Evolutionary conservation across 1,284 basidiomycete genomes (phyloP), one percentile per base, ranked within the genome.

Genomic region (Sutorius eximius): DNA sequence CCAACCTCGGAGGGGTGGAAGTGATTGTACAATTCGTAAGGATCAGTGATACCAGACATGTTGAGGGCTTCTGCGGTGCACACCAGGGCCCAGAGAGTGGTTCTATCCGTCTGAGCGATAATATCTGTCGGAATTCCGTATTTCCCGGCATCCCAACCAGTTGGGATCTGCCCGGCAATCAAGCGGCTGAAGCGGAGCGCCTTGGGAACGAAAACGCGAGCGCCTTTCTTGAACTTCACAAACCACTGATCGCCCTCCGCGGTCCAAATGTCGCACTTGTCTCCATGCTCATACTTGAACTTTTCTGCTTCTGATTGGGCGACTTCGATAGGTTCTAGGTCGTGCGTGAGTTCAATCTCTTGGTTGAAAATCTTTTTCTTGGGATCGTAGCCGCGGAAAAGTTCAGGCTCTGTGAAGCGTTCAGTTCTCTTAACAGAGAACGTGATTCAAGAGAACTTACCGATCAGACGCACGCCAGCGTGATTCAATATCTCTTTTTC

Each of bases 111-210:
- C 73, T 98, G 95, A 34, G 91, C 86, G 62, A 96, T 82, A 70
- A 99, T 98, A 68, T 99, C 96, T 50, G 93, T 88, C n/a, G 97
- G 97, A 61, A 99, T 95, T 66, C 97, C 96, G 69, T 95, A 99
- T 59, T 94, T 90, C 54, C 91, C 88, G 59, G 95, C 95, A 62
- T 93, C 81, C 95, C 96, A 99, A 18, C 97, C 97, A 36, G 95
- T 96, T 10, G 97, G 96, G 56, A 99, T 82, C 73, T 99, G 96
- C 56, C 95, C 96, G 53, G 92, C 95, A 54, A 98, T 96, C 48
- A 91, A 85, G 54, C 96, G 91, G 71, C 88, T 93, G 80, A 99
- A 99, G 66, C 83, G 85, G 82, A 98, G 88, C 3, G 96, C 91
- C 78, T 99, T 99, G 57, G 96, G 96, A 46, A 98, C 87, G 62